Evolutionary conservation across 805 yeast species (phyloP), one percentile per base, ranked within the genome.

Genomic region (Vanderwaltozyma verrucispora): DNA sequence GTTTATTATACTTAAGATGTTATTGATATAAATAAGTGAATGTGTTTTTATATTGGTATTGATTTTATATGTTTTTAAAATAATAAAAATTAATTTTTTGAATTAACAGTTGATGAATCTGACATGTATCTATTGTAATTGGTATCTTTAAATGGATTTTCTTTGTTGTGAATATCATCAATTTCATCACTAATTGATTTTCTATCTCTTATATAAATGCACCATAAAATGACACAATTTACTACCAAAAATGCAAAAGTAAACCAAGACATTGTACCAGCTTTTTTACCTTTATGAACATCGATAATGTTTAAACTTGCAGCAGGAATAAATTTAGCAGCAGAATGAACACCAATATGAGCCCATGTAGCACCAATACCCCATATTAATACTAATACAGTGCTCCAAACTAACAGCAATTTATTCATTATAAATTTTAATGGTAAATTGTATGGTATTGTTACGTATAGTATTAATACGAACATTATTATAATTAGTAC

Each of bases 341-440:
- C 66, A 2, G 77, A 59, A 28, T 60, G 61, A 0, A 68, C 64
- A 0, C 80, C 80, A 35, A 77, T 74, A 47, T 74, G 76, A 35
- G 69, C 69, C 63, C 81, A 69, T 72, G 77, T 75, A 1, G 82
- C 64, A 2, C 82, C 82, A 21, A 76, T 56, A 0, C 81, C 83
- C 80, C 82, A 77, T 2, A 76, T 30, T 3, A 77, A 50, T 5
- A 67, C 61, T 32, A 65, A 46, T 0, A 60, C 41, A 0, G 65
- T 54, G 15, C 70, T 56, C 20, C 70, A 41, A 5, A 48, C 46
- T 41, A 63, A 50, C 36, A 48, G 51, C 20, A 49, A 47, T 36
- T 45, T 58, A 40, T 47, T 56, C 17, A 62, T 36, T 12, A 47
- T 24, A 13, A 38, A 16, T 40, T 51, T 64, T 31, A 34, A 52